Percentiles rank a stretch among this genome's conserved stretches.
Conservation (phyloP, 768 basidiomycete species). For the Phylloporus arenicola region DNA sequence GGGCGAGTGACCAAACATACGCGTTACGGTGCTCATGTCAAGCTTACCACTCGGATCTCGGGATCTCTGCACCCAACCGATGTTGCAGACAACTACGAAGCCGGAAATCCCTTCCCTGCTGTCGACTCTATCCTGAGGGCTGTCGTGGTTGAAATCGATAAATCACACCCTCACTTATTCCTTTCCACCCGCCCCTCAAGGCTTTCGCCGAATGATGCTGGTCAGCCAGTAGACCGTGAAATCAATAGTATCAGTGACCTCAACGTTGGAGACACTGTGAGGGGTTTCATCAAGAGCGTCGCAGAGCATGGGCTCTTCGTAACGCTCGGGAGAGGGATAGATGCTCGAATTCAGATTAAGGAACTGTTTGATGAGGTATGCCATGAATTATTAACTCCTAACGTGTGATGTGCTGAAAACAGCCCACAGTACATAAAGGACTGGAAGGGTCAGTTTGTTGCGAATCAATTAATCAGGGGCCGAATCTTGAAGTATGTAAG, state of each 20-base stretch:
- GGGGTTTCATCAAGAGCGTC: slow-evolving; percentile 88
- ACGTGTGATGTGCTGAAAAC: slow-evolving; percentile 5
- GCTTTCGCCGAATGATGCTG: slow-evolving; percentile 46
- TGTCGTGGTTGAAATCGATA: slow-evolving; percentile 64
- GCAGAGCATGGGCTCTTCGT: slow-evolving; percentile 88
- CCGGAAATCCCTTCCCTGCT: slow-evolving; percentile 49
- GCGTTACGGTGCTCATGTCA: slow-evolving; percentile 69
- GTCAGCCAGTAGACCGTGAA: slow-evolving; percentile 60
- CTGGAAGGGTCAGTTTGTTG: slow-evolving; percentile 79
- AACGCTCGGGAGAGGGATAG: slow-evolving; percentile 72
- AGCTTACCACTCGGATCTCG: slow-evolving; percentile 63
- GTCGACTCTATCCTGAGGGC: slow-evolving; percentile 67
- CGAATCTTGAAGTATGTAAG: slow-evolving; percentile 66
- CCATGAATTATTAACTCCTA: background rate
- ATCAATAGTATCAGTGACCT: slow-evolving; percentile 57
- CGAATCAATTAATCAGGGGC: slow-evolving; percentile 83
- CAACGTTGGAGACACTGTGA: slow-evolving; percentile 65
- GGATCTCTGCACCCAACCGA: slow-evolving; percentile 84
- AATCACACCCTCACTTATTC: slow-evolving; percentile 59
- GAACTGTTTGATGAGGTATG: slow-evolving; percentile 84
- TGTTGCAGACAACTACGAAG: slow-evolving; percentile 70
- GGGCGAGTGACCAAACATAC: slow-evolving; percentile 77
- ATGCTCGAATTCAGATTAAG: slow-evolving; percentile 88
- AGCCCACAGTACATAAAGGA: slow-evolving; percentile 80
- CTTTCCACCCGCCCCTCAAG: slow-evolving; percentile 78